Conservation (phyloP, 2,329 filamentous ascomycete species). For the Colletotrichum caudatum region DNA sequence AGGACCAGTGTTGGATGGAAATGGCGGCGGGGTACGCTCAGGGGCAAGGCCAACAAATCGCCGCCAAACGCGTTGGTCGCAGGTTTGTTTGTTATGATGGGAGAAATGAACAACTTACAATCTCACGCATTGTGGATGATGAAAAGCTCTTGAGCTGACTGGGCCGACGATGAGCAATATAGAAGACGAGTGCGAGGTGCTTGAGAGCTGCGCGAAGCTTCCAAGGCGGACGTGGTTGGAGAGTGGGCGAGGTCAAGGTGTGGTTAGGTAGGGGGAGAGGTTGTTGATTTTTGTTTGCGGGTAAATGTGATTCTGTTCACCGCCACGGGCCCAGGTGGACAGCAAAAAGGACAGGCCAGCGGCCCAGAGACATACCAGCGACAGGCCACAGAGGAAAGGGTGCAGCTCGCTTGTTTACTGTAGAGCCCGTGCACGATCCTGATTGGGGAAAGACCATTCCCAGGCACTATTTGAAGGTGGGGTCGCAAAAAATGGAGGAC, state of each 20-base stretch:
- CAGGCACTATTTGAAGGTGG: slow-evolving; percentile 34
- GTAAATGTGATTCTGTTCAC: slow-evolving; percentile 49
- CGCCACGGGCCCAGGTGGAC: slow-evolving; percentile 47
- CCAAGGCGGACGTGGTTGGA: slow-evolving; percentile 42
- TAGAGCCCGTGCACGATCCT: slow-evolving; percentile 46
- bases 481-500: slow-evolving; percentile 20
- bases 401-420: slow-evolving; percentile 53
- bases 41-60: slow-evolving; percentile 48
- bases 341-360: slow-evolving; percentile 45
- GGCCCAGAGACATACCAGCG: slow-evolving; percentile 23
- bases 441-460: slow-evolving; percentile 47
- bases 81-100: slow-evolving; percentile 38
- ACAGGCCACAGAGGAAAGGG: slow-evolving; percentile 41
- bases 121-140: slow-evolving; percentile 73
- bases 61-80: slow-evolving; percentile 56
- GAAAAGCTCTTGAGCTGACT: slow-evolving; percentile 43
- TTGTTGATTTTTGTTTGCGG: slow-evolving; percentile 54
- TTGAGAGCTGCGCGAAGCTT: slow-evolving; percentile 49
- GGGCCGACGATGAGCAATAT: slow-evolving; percentile 45
- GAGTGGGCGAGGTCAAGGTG: slow-evolving; percentile 46
- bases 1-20: slow-evolving; percentile 11
- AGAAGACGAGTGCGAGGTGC: slow-evolving; percentile 43
- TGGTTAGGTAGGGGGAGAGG: slow-evolving; percentile 45
- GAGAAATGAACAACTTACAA: slow-evolving; percentile 63
- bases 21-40: slow-evolving; percentile 47